A percentile compares a stretch with the other conserved stretches of the same genome.
Evolutionary conservation across 1,284 basidiomycete species (phyloP).

Genomic region (Coriolopsis trogii): DNA sequence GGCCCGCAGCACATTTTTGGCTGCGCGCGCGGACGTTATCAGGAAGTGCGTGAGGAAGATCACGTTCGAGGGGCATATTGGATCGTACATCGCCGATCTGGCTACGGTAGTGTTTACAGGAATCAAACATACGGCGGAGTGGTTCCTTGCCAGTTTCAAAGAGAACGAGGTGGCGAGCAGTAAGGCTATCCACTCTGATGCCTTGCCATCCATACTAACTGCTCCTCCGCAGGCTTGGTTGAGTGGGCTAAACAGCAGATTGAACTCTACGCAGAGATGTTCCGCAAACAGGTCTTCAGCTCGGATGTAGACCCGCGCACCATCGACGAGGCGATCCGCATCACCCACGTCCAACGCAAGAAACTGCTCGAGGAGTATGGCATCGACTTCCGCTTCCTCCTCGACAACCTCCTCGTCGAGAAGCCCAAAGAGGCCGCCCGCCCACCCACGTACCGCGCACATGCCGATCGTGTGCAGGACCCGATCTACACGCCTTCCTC

Average conservation of each 20-base stretch:
- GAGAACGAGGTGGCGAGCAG: conserved; percentile 93
- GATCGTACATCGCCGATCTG: conserved; percentile 79
- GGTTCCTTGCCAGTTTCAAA: conserved; percentile 95
- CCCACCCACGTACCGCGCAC: conserved; percentile 41
- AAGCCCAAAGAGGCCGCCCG: conserved; percentile 42
- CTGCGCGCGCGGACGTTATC: conserved; percentile 79
- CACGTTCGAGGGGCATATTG: conserved; percentile 90
- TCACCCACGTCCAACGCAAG: conserved; percentile 78
- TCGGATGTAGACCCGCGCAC: conserved; percentile 71
- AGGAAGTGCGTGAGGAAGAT: conserved; percentile 82
- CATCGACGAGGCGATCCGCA: conserved; percentile 75
- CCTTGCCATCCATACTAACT: background rate
- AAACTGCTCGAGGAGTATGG: conserved; percentile 92
- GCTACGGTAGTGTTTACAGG: conserved; percentile 86
- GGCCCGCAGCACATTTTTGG: conserved; percentile 84
- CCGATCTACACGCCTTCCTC: conserved; percentile 31
- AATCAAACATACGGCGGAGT: conserved; percentile 95
- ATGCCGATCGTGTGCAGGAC: conserved; percentile 31
- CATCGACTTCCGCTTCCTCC: conserved; percentile 87
- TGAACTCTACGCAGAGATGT: conserved; percentile 82
- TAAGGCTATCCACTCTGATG: conserved; percentile 42
- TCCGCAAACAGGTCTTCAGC: conserved; percentile 90
- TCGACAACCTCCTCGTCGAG: conserved; percentile 70
- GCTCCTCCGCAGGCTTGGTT: conserved; percentile 77
- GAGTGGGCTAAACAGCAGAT: conserved; percentile 93